Evolutionary conservation across 345 rosid genomes (phyloP), one percentile per base, ranked within the genome.

Genomic region (Camelina sativa): DNA sequence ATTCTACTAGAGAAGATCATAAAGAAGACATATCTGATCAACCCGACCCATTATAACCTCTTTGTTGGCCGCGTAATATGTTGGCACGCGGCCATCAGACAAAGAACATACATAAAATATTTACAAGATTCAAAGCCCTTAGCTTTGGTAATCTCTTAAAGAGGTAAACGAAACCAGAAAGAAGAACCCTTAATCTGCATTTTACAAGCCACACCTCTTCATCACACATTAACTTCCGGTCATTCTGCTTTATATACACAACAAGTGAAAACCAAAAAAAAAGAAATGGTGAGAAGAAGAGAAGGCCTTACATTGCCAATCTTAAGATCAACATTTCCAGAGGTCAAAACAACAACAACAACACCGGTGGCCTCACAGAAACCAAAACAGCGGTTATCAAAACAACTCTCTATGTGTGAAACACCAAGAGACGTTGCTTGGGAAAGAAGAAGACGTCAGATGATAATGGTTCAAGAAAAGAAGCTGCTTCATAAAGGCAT

Each of bases 351-450:
- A 82, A 13, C 69, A 81, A 72, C 74, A 2, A 23, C 84, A 17
- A 85, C 85, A 81, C 87, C 87, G 0, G 54, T 79, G 70, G 78
- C 69, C 22, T 86, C 87, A 4, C 82, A 81, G 2, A 68, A 34
- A 56, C 67, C 65, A 73, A 85, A 80, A 67, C 87, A 77, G 54
- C 51, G 74, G 20, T 51, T 94, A 70, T 83, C 89, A 5, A 92
- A 88, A 78, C 99, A 95, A 73, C 77, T 92, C 19, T 92, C 97
- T 0, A 83, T 92, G 96, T 79, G 89, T 13, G 97, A 90, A 87
- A 87, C 96, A 0, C 83, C 86, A 3, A 80, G 91, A 3, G 97
- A 92, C 56, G 52, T 84, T 5, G 93, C 92, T 4, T 94, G 98
- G 98, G 97, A 94, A 85, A 90, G 78, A 84, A 79, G 97, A 38